Evolutionary conservation across 2,329 filamentous ascomycete species (phyloP).

Genomic region (Rhinocladiella similis): DNA sequence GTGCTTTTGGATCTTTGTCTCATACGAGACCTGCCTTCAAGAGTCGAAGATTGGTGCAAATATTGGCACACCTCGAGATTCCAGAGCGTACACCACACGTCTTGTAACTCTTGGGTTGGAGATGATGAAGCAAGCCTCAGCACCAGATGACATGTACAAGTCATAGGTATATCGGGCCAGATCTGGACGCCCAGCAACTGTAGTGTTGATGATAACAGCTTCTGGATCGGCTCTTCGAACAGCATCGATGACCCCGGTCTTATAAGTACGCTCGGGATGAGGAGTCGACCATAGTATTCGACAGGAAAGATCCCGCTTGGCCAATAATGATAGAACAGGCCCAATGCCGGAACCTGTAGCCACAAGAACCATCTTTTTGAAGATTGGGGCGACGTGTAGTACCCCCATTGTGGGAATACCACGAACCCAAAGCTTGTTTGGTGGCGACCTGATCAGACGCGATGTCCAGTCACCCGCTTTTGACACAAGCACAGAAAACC

Average conservation of each 20-base stretch:
- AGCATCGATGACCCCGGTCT: slow-evolving; percentile 54
- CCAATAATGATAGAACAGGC: slow-evolving; percentile 64
- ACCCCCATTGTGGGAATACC: slow-evolving; percentile 68
- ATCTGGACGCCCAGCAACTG: slow-evolving; percentile 59
- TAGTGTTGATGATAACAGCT: slow-evolving; percentile 69
- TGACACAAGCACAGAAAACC: slow-evolving; percentile 69
- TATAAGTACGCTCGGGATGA: slow-evolving; percentile 63
- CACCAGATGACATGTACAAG: slow-evolving; percentile 47
- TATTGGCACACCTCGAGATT: slow-evolving; percentile 64
- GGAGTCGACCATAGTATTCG: slow-evolving; percentile 71
- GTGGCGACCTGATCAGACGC: slow-evolving; percentile 61
- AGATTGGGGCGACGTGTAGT: slow-evolving; percentile 66
- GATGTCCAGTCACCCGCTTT: slow-evolving; percentile 76
- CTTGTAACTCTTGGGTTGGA: slow-evolving; percentile 68
- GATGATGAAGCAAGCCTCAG: slow-evolving; percentile 72
- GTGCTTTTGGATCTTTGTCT: background rate
- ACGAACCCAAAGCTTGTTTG: slow-evolving; percentile 65
- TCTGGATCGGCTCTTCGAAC: slow-evolving; percentile 60
- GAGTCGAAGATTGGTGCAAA: slow-evolving; percentile 76
- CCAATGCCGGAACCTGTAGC: slow-evolving; percentile 74
- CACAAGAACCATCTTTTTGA: slow-evolving; percentile 65
- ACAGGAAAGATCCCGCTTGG: slow-evolving; percentile 43
- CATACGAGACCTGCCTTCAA: slow-evolving; percentile 32
- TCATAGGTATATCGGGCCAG: slow-evolving; percentile 58
- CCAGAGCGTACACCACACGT: slow-evolving; percentile 68